Conservation (phyloP, 2,329 filamentous ascomycete genomes). For the Ascomycota sp. region DNA sequence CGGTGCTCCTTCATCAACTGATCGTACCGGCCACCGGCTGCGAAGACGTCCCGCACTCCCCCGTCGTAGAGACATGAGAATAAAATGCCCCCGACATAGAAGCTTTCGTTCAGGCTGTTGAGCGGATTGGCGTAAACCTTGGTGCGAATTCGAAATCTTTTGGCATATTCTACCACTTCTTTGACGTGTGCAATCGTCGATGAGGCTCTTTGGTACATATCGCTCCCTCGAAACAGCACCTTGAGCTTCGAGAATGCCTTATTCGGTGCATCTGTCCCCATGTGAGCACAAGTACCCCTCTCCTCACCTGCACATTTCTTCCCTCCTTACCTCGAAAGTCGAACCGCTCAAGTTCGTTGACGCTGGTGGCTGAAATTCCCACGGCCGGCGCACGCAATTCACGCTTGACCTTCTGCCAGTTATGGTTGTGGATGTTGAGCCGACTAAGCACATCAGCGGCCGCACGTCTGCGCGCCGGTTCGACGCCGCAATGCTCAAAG, state of each 20-base stretch:
- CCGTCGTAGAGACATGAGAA: slow-evolving; percentile 83
- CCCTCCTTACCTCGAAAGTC: slow-evolving; percentile 54
- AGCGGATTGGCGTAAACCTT: slow-evolving; percentile 75
- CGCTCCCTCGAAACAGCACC: slow-evolving; percentile 38
- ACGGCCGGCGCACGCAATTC: slow-evolving; percentile 67
- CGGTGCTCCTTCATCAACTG: slow-evolving; percentile 68
- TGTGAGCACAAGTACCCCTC: slow-evolving; percentile 4
- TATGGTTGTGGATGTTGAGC: slow-evolving; percentile 61
- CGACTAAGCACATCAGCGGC: slow-evolving; percentile 75
- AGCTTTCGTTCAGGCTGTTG: slow-evolving; percentile 75
- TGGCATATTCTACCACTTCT: slow-evolving; percentile 56
- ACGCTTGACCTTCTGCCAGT: slow-evolving; percentile 64
- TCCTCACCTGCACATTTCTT: too few species aligned
- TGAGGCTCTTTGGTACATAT: slow-evolving; percentile 54
- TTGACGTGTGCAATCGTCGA: slow-evolving; percentile 62
- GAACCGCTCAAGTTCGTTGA: slow-evolving; percentile 78
- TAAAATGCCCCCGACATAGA: slow-evolving; percentile 67
- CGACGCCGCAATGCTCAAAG: slow-evolving; percentile 78
- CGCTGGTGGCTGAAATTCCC: slow-evolving; percentile 68
- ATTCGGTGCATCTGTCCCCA: slow-evolving; percentile 24
- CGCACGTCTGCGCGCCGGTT: slow-evolving; percentile 40
- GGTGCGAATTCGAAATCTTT: slow-evolving; percentile 51
- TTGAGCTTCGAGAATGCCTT: slow-evolving; percentile 39
- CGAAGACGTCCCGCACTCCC: slow-evolving; percentile 69
- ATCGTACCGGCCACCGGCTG: slow-evolving; percentile 86